A percentile compares a stretch with the other conserved stretches of the same genome.
Conservation (phyloP, 352 stramenopile genomes). For the Chrysophaeum taylorii region DNA sequence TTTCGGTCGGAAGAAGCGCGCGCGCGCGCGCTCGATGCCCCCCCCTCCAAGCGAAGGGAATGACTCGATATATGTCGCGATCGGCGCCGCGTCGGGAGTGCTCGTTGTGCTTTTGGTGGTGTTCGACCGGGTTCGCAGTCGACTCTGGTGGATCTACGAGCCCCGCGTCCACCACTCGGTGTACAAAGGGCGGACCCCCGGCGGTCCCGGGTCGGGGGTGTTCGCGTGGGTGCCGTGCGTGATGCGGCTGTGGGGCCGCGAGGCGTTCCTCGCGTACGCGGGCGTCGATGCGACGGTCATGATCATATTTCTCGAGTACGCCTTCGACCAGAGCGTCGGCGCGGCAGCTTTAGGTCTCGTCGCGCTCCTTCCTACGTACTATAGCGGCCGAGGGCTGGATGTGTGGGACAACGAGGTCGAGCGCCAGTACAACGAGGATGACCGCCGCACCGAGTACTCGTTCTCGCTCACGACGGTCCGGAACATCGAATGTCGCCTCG, state of each 20-base stretch:
- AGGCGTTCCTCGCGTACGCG: neutral
- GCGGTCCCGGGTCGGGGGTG: neutral
- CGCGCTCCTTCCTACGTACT: neutral
- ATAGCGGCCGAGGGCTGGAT: neutral
- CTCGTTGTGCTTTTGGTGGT: neutral
- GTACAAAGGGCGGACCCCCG: neutral
- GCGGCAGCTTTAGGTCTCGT: neutral
- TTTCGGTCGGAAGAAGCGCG: no score
- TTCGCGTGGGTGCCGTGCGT: neutral
- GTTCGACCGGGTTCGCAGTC: neutral
- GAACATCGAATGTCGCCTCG: neutral
- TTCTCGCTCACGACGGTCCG: slow-evolving; percentile 5
- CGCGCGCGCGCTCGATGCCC: no score
- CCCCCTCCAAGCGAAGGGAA: no score
- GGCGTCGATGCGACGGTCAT: slow-evolving; percentile 6
- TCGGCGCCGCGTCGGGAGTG: no score
- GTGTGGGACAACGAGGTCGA: neutral
- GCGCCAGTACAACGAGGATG: neutral
- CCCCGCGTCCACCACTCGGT: neutral
- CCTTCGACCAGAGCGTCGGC: slow-evolving; percentile 1
- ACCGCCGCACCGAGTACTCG: neutral
- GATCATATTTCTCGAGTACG: slow-evolving; percentile 6
- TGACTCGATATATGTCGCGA: no score
- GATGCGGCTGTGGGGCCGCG: neutral
- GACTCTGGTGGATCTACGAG: slow-evolving; percentile 14